Evolutionary conservation across 441 rosid species (phyloP).

Genomic region (Syzygium syzygioides): DNA sequence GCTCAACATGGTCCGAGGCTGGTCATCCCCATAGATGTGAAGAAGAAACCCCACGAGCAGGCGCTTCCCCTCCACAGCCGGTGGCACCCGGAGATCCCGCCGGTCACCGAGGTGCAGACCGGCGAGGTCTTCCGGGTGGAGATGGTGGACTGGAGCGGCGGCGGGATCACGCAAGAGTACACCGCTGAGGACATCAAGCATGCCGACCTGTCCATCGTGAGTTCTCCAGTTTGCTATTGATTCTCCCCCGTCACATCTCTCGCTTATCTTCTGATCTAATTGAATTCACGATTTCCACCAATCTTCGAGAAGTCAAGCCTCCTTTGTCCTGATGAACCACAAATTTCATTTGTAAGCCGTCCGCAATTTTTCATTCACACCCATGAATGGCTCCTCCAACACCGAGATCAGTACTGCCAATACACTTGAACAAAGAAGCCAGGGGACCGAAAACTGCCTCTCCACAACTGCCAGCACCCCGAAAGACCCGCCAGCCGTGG

Average conservation of each 20-base stretch:
- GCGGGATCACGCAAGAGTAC: slow-evolving; percentile 29
- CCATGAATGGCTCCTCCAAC: slow-evolving; percentile 48
- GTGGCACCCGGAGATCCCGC: slow-evolving; percentile 65
- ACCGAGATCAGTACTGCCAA: slow-evolving; percentile 35
- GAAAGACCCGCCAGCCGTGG: slow-evolving; percentile 51
- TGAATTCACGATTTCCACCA: not conserved
- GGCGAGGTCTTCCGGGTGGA: slow-evolving; percentile 52
- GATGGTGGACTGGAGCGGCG: slow-evolving; percentile 56
- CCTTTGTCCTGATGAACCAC: not conserved
- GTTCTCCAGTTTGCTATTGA: not conserved
- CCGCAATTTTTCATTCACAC: not conserved
- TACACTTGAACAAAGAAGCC: slow-evolving; percentile 53
- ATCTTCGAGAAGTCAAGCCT: not conserved
- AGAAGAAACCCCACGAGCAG: slow-evolving; percentile 77
- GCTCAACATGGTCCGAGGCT: slow-evolving; percentile 35
- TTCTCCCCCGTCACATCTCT: not conserved
- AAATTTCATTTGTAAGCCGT: not conserved
- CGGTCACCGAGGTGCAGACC: slow-evolving; percentile 29
- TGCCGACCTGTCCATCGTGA: slow-evolving; percentile 36
- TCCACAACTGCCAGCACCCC: slow-evolving; percentile 87
- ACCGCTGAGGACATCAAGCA: slow-evolving; percentile 46
- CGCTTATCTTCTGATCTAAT: not conserved
- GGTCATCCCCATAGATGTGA: slow-evolving; percentile 62
- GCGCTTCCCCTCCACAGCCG: slow-evolving; percentile 45
- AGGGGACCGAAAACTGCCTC: slow-evolving; percentile 44